Conservation (phyloP, 176 grass and related monocot species). For the Echinochloa phyllopogon region DNA sequence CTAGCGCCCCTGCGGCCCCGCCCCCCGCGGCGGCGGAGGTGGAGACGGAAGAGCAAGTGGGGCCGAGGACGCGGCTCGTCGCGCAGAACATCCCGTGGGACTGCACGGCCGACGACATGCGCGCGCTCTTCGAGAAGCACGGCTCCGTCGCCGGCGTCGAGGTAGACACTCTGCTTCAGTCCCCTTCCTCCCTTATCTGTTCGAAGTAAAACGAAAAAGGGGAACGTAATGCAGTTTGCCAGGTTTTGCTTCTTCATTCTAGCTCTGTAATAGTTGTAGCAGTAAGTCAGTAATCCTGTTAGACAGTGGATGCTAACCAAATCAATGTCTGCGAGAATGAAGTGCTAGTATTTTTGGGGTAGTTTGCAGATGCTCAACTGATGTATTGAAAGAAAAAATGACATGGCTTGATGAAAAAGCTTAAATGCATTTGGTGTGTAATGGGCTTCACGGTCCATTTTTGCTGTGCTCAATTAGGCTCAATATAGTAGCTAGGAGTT, state of each 20-base stretch:
- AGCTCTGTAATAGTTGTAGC: background rate
- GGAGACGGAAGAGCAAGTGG: slow-evolving; percentile 40
- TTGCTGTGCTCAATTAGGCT: background rate
- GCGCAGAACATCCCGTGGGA: slow-evolving; percentile 96
- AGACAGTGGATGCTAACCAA: background rate
- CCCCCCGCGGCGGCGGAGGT: slow-evolving; percentile 16
- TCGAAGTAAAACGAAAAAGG: background rate
- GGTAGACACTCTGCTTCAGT: slow-evolving; percentile 49
- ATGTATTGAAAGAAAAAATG: background rate
- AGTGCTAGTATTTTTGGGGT: background rate
- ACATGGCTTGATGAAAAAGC: background rate
- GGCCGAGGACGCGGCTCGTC: slow-evolving; percentile 63
- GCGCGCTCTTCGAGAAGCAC: slow-evolving; percentile 75
- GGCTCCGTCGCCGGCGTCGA: slow-evolving; percentile 72
- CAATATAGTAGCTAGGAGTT: background rate
- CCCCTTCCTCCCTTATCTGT: background rate
- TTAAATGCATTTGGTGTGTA: background rate
- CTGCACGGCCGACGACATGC: slow-evolving; percentile 73
- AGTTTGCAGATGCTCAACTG: background rate
- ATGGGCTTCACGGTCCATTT: background rate
- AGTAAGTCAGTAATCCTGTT: background rate
- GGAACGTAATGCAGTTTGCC: background rate
- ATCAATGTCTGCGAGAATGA: background rate
- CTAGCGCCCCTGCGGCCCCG: slow-evolving; percentile 34
- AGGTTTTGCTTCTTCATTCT: background rate